Evolutionary conservation across 2,329 filamentous ascomycete species (phyloP).

Genomic region (Cladosporium cucumerinum): DNA sequence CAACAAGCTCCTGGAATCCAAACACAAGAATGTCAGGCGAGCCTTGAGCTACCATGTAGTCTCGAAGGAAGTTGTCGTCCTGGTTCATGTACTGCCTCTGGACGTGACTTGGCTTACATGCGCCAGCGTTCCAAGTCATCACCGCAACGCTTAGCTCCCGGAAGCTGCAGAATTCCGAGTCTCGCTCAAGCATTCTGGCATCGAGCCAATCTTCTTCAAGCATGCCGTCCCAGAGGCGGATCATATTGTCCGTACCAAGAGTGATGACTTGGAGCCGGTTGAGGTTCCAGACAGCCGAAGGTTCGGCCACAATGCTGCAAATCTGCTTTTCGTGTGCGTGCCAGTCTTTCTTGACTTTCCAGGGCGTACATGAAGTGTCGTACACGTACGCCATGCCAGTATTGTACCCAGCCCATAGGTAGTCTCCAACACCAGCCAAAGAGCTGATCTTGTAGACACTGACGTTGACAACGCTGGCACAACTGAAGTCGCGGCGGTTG

Average conservation of each 20-base stretch:
- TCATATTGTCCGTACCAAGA: constrained; percentile 78
- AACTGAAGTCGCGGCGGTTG: constrained; percentile 71
- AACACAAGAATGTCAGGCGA: constrained; percentile 90
- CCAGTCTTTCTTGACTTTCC: constrained; percentile 93
- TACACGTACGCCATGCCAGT: constrained; percentile 93
- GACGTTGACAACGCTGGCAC: constrained; percentile 75
- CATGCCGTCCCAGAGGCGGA: constrained; percentile 88
- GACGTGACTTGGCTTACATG: constrained; percentile 70
- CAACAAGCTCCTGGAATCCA: constrained; percentile 97
- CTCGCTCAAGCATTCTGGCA: constrained; percentile 76
- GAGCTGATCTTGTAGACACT: constrained; percentile 95
- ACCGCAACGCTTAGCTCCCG: constrained; percentile 75
- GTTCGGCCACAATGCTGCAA: constrained; percentile 71
- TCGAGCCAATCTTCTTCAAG: constrained; percentile 95
- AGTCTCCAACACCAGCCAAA: constrained; percentile 72
- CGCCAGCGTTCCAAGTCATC: constrained; percentile 96
- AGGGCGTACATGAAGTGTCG: constrained; percentile 76
- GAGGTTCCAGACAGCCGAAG: constrained; percentile 78
- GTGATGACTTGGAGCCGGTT: constrained; percentile 82
- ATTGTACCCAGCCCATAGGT: constrained; percentile 92
- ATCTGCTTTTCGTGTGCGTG: constrained; percentile 82
- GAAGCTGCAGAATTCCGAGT: constrained; percentile 81
- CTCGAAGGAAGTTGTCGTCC: constrained; percentile 75
- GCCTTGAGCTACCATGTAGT: constrained; percentile 71
- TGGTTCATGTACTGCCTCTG: constrained; percentile 67